Percentiles rank a stretch among this genome's conserved stretches.
Evolutionary conservation across 2,329 filamentous ascomycete genomes (phyloP).

Genomic region (Aspergillus vadensis): DNA sequence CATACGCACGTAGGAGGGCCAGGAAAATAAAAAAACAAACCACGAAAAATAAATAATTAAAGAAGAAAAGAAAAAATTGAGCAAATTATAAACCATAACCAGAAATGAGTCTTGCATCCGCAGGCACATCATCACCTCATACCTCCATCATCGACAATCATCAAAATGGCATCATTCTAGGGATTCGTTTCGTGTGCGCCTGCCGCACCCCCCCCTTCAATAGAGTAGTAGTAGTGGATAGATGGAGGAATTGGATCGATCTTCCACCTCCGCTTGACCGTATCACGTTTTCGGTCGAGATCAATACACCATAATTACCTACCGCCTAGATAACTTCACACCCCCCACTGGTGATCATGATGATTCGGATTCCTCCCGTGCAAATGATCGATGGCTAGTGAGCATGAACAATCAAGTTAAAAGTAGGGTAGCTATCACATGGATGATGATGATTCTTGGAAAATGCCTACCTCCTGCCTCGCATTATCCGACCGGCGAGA

Average conservation of each 20-base stretch:
- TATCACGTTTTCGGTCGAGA: constrained; percentile 14
- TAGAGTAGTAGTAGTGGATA: too few species aligned
- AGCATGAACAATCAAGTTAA: neutral
- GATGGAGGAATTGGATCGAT: neutral
- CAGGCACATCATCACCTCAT: constrained; percentile 7
- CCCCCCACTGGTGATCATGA: neutral
- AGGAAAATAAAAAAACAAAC: neutral
- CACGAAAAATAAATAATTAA: neutral
- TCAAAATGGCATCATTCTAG: constrained; percentile 10
- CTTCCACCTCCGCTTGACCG: constrained; percentile 9
- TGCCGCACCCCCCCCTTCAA: neutral
- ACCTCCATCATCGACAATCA: constrained; percentile 8
- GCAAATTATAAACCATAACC: constrained; percentile 1
- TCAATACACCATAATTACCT: constrained; percentile 5
- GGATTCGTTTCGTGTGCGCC: neutral
- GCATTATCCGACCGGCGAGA: constrained; percentile 7
- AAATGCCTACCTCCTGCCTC: neutral
- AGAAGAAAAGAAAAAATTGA: neutral
- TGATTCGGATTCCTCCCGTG: neutral
- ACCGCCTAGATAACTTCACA: neutral
- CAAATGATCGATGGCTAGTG: neutral
- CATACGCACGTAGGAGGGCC: neutral
- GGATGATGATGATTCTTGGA: constrained; percentile 2
- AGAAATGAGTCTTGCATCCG: constrained; percentile 7
- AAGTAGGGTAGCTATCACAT: constrained; percentile 17